Base-by-base conservation (phyloP, 805 yeast genomes). In the Nakazawaea wickerhamii region DNA sequence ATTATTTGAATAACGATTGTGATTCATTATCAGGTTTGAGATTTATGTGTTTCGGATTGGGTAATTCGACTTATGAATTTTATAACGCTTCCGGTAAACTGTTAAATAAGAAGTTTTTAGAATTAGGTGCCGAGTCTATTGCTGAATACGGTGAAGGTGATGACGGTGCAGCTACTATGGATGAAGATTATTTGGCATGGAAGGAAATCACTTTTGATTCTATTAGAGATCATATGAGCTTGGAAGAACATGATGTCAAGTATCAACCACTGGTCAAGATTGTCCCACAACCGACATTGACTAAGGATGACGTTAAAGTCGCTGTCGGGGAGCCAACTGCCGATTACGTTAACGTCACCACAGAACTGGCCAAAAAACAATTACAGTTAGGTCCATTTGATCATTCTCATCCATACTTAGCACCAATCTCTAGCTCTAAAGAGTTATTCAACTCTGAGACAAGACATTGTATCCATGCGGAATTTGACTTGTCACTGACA, bases 111-210 rank as follows among this genome's bases (percentile, higher is more conserved):
- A 69, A 71, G 46, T 60, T 72, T 19, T 64, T 79, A 40, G 71
- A 67, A 21, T 81, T 86, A 30, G 90, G 91, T 41, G 96, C 93
- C 22, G 69, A 71, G 33, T 61, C 80, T 37, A 64, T 93, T 43
- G 95, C 93, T 37, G 69, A 68, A n/a, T 73, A 77, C 46, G 98
- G 98, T 36, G 77, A 79, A 61, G 99, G 96, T 61, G 99, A 91
- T 59, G 99, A 91, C 59, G 98, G 96, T 55, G 75, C 76, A 48
- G 98, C 95, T 41, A 78, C 96, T 42, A 79, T 91, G 73, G 98
- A 91, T 62, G 99, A 91, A 64, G 98, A 93, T 64, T 91, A 78
- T 62, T 65, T 93, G 57, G 69, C 89, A 36, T 91, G 99, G 99
- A 93, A 90, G 64, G 97, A 90, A 49, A 61, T 66, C 11, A 69